A percentile compares a stretch with the other conserved stretches of the same genome.
phyloP scores from a whole-genome alignment of 345 rosid genomes.

The Laguncularia racemosa region DNA sequence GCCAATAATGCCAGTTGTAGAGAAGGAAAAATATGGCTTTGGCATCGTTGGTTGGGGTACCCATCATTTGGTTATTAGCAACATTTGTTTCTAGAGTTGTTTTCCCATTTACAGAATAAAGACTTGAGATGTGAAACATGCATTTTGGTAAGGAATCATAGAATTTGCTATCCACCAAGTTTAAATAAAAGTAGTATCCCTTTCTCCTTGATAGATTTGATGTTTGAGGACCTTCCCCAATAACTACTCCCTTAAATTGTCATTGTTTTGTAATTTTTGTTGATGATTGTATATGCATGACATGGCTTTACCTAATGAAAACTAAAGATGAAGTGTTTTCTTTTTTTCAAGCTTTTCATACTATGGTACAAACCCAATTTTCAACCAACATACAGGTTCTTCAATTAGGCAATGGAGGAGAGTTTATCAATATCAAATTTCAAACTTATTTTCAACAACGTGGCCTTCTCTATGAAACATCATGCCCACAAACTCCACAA shows the following conservation, averaged over 20 bases:
- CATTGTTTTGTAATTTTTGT: slow-evolving; percentile 1
- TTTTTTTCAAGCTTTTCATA: too few relatives aligned
- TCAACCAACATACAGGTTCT: too few relatives aligned
- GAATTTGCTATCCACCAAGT: neutral
- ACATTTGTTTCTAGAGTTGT: neutral
- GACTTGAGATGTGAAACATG: neutral
- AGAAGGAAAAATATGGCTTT: neutral
- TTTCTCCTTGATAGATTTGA: neutral
- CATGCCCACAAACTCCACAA: too few relatives aligned
- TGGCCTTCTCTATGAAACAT: too few relatives aligned
- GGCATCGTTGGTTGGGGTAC: neutral
- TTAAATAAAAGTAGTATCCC: neutral
- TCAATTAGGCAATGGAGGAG: too few relatives aligned
- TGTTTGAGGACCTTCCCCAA: slow-evolving; percentile 1
- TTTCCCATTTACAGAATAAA: accelerated
- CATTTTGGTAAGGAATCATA: neutral
- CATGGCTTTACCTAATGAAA: slow-evolving; percentile 3
- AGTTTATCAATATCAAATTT: too few relatives aligned
- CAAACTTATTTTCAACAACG: too few relatives aligned
- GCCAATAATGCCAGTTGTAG: neutral
- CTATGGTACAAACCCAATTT: too few relatives aligned
- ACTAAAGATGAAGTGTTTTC: neutral
- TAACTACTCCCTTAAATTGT: neutral
- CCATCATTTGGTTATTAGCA: neutral
- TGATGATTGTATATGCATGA: neutral